Evolutionary conservation across 2,329 filamentous ascomycete species (phyloP), one percentile per base, ranked within the genome.

Genomic region (Penicillium corylophilum): DNA sequence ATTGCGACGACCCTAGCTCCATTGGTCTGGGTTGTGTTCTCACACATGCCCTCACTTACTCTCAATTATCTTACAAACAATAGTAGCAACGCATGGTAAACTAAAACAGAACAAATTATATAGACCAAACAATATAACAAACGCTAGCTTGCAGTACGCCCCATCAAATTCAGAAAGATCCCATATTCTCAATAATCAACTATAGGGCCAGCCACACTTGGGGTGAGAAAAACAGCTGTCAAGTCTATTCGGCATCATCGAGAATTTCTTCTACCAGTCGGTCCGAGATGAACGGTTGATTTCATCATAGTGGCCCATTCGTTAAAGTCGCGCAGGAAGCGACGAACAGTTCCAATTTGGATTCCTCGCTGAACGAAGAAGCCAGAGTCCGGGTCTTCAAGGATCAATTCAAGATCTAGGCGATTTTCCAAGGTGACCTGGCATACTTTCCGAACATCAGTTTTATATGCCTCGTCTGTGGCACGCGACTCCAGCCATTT

Each of bases 361-460:
- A 56, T 52, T 6, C 53, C 53, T 29, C 51, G 46, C 24, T 53
- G 23, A 51, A 56, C 26, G 26, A 55, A 55, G 45, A 58, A 58
- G 10, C 45, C 43, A 48, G 50, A 20, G 43, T 60, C 50, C 33
- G 41, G 50, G 20, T 55, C 53, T 20, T 54, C 46, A 16, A 50
- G 42, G 36, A 60, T 52, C 4, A 57, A 45, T 38, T 57, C 50
- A 44, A 60, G 54, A 44, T 60, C 52, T 20, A 57, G 47, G 18
- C 48, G 45, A 44, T 60, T 60, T 33, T 52, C 50, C 35, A 60
- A 28, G 24, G 28, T 54, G 26, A 59, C 50, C 13, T 51, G 33
- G 35, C 54, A 59, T 20, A 48, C 39, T n/a, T 44, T 51, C 2
- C 45, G 50, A 41, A 57, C 54, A 44, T 60, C 50, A 22, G 52